Percentiles rank a stretch among this genome's conserved stretches.
Conservation (phyloP, 139 green algal genomes). For the Coccomyxa sp. region DNA sequence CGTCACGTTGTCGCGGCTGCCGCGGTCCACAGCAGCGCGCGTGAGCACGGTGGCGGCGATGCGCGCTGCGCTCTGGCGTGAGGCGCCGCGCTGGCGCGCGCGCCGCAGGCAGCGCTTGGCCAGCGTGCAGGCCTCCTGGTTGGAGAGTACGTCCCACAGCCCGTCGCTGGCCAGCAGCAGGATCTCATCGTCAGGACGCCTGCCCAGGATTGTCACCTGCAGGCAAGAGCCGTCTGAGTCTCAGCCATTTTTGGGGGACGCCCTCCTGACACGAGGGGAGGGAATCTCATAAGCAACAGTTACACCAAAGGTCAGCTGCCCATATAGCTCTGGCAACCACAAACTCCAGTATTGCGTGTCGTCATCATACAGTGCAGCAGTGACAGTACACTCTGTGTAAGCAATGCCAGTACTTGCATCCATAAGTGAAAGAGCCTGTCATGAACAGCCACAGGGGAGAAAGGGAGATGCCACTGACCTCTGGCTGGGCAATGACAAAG, state of each 20-base stretch:
- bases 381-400: no score
- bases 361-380: no score
- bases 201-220: constrained; percentile 55
- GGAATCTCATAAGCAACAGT: no score
- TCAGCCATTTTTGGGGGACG: no score
- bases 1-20: constrained; percentile 61
- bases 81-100: constrained; percentile 29
- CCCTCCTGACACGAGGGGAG: no score
- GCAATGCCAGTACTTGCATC: no score
- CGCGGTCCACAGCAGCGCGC: constrained; percentile 54
- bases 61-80: constrained; percentile 26
- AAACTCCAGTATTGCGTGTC: no score
- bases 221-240: no score
- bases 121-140: constrained; percentile 65
- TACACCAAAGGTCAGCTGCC: no score
- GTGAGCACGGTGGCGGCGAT: constrained; percentile 66
- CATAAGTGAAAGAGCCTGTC: no score
- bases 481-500: constrained; percentile 60
- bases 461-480: constrained; percentile 26
- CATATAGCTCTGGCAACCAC: no score
- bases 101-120: constrained; percentile 53
- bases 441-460: no score
- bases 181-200: constrained; percentile 52
- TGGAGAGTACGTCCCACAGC: constrained; percentile 73
- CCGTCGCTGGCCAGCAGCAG: constrained; percentile 71